These are phyloP conservation scores for Cucurbita moschata DNA, from an alignment of 306 rosid genomes.

Conservation along the genomic window DNA sequence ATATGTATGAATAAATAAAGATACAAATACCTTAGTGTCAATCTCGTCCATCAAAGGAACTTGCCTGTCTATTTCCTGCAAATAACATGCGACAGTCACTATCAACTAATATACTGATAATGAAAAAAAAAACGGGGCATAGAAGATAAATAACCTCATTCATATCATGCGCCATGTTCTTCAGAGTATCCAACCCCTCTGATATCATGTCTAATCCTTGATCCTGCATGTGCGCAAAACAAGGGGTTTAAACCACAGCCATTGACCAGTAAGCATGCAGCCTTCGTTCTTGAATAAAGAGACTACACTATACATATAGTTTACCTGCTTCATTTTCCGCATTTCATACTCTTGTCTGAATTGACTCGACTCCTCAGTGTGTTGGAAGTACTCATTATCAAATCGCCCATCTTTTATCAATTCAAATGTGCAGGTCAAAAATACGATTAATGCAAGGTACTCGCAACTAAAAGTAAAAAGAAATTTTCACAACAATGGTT, in stretches of 20 bases:
- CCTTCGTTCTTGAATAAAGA: background rate
- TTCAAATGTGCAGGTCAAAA: conserved; percentile 10
- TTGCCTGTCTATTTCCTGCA: conserved; percentile 90
- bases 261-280: background rate
- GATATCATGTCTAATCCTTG: conserved; percentile 92
- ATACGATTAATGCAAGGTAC: background rate
- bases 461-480: background rate
- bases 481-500: background rate
- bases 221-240: conserved; percentile 38
- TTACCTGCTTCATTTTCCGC: conserved; percentile 79
- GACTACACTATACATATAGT: conserved; percentile 15
- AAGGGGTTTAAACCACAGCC: conserved; percentile 6
- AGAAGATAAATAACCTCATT: conserved; percentile 58
- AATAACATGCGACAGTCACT: conserved; percentile 9
- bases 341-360: conserved; percentile 93
- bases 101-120: background rate
- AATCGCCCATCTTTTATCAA: conserved; percentile 57
- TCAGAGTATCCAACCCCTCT: conserved; percentile 87
- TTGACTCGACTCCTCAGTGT: conserved; percentile 56
- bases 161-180: conserved; percentile 96
- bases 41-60: conserved; percentile 99
- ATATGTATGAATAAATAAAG: background rate
- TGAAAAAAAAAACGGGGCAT: background rate
- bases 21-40: conserved; percentile 52
- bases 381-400: conserved; percentile 69